Percentiles rank a stretch among this genome's conserved stretches.
Evolutionary conservation across 2,329 filamentous ascomycete species (phyloP).

Genomic region (Didymella pinodella): DNA sequence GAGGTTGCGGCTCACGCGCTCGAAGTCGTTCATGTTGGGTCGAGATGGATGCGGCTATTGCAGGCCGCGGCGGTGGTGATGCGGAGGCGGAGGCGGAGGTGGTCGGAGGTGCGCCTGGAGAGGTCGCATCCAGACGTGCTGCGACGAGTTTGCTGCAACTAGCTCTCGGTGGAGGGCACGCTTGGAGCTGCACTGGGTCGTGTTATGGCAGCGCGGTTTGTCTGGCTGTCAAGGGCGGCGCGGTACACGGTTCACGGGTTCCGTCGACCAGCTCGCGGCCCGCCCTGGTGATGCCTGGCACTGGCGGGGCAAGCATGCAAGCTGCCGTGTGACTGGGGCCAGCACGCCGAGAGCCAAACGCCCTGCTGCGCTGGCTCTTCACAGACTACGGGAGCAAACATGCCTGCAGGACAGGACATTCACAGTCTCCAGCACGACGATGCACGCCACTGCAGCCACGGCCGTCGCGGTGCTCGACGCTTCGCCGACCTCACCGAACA

Average conservation of each 20-base stretch:
- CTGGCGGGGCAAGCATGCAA: not conserved
- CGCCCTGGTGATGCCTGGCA: slow-evolving; percentile 20
- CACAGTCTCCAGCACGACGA: not conserved
- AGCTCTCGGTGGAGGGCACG: too few species aligned
- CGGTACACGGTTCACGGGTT: not conserved
- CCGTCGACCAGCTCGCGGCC: slow-evolving; percentile 9
- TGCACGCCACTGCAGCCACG: not conserved
- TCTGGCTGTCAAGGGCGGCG: slow-evolving; percentile 12
- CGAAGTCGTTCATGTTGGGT: slow-evolving; percentile 70
- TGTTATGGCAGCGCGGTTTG: not conserved
- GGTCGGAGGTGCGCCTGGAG: slow-evolving; percentile 18
- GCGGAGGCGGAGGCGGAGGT: slow-evolving; percentile 23
- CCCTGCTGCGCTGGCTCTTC: not conserved
- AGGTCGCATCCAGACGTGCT: slow-evolving; percentile 23
- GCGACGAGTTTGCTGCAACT: not conserved
- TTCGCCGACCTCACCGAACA: slow-evolving; percentile 14
- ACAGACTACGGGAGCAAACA: not conserved
- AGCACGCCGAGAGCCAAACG: slow-evolving; percentile 1
- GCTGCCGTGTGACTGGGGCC: slow-evolving; percentile 7
- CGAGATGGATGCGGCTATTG: slow-evolving; percentile 11
- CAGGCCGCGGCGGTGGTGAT: slow-evolving; percentile 17
- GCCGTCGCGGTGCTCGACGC: not conserved
- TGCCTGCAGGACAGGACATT: not conserved
- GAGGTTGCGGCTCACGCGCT: slow-evolving; percentile 77
- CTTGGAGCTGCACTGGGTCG: not conserved